Base-by-base conservation (phyloP, 495 filamentous ascomycete genomes). In the Amphirosellinia nigrospora region DNA sequence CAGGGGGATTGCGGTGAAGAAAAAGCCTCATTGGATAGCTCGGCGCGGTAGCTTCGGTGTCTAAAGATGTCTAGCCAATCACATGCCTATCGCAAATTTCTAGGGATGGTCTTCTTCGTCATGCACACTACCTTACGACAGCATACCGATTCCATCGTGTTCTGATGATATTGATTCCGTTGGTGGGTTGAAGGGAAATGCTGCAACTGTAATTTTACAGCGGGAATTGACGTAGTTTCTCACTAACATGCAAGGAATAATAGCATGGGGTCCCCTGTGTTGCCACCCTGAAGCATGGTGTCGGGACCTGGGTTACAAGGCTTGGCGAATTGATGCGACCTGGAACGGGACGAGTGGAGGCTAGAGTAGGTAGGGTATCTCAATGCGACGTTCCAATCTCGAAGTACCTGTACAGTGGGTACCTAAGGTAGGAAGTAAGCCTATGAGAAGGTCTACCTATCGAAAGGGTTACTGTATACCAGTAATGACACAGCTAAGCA, bases 221-320 rank as follows among this genome's bases (percentile, higher is more conserved):
- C 39, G 60, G 60, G 4, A 5, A 21, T 58, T 66, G 64, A 66
- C 64, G 64, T 66, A 66, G 50, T 23, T 39, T 3, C 21, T 56
- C 64, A 55, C 50, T 66, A 28, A 65, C 5, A 41, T 15, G 32
- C 58, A 61, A 28, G 58, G 58, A 34, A 23, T 2, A 2, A 11
- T n/a, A 21, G 55, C 55, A 36, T 36, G 55, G 53, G 34, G 56
- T n/a, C 11, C 58, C 58, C 58, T 61, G 58, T 61, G 16, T 15
- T 41, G 55, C 7, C 10, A 58, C 55, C 55, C 55, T 58, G 32
- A 19, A 58, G 28, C 55, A 34, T 32, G 48, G 46, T 52, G 11
- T 36, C 34, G 34, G 34, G 34, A 3, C 34, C 7, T 23, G 48
- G 48, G 48, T 28, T 52, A 52, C 48, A 52, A 23, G 46, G 46